These are phyloP conservation scores for Lomentospora prolificans DNA, from an alignment of 2,329 filamentous ascomycete species.

Conservation along the genomic window DNA sequence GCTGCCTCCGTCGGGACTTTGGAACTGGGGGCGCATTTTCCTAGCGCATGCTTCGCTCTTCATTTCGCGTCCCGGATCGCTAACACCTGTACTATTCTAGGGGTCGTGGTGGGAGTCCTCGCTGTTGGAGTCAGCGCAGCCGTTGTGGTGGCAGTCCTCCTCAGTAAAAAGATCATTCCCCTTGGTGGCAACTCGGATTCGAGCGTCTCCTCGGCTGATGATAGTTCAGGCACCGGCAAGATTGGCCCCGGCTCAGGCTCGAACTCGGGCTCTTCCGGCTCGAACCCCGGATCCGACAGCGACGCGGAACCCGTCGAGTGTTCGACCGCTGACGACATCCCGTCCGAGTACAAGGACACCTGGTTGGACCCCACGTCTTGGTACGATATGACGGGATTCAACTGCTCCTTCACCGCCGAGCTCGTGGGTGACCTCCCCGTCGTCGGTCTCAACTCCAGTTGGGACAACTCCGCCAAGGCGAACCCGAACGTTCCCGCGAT, in stretches of 20 bases:
- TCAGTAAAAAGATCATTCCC: slow-evolving; percentile 4
- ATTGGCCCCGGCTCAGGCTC: slow-evolving; percentile 1
- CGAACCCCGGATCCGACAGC: neutral
- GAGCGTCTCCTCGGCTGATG: neutral
- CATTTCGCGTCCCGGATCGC: neutral
- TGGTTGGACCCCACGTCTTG: slow-evolving; percentile 85
- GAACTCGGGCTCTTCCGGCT: neutral
- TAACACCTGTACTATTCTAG: neutral
- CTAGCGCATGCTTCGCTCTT: neutral
- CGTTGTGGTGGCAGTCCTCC: neutral
- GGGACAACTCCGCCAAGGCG: slow-evolving; percentile 72
- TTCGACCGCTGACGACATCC: slow-evolving; percentile 47
- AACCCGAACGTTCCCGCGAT: slow-evolving; percentile 75
- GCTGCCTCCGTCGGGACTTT: neutral
- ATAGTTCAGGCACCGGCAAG: neutral
- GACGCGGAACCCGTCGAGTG: slow-evolving; percentile 12
- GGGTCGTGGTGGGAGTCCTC: neutral
- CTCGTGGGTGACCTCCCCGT: slow-evolving; percentile 80
- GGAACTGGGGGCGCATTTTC: neutral
- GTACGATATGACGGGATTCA: slow-evolving; percentile 85
- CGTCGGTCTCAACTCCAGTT: slow-evolving; percentile 78
- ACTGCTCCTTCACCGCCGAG: slow-evolving; percentile 80
- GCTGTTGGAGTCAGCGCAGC: neutral
- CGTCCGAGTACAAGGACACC: slow-evolving; percentile 58
- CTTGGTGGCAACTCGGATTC: neutral